phyloP scores from a whole-genome alignment of 1,284 basidiomycete genomes.

The Irpex sp. region DNA sequence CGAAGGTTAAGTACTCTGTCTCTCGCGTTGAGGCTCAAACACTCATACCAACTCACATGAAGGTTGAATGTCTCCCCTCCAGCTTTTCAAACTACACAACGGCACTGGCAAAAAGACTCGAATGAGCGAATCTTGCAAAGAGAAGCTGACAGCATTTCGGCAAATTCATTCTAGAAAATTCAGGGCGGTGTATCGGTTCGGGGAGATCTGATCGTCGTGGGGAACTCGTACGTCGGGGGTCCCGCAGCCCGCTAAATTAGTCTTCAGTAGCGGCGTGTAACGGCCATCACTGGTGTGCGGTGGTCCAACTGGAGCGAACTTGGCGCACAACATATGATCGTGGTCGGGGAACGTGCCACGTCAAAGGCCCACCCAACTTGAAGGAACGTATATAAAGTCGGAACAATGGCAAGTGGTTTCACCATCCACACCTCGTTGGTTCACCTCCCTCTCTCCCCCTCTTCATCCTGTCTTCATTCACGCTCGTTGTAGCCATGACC shows the following conservation, averaged over 20 bases:
- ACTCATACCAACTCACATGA: too few species aligned
- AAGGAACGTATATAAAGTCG: not conserved
- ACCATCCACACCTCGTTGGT: not conserved
- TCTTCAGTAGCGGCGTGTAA: not conserved
- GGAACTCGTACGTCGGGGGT: not conserved
- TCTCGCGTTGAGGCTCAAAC: too few species aligned
- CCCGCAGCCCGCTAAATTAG: not conserved
- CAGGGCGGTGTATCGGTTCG: not conserved
- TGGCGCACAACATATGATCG: not conserved
- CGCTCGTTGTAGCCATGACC: constrained; percentile 17
- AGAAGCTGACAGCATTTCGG: not conserved
- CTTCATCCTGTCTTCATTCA: not conserved
- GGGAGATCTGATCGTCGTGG: not conserved
- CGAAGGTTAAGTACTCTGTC: too few species aligned
- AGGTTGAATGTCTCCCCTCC: too few species aligned
- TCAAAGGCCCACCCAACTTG: not conserved
- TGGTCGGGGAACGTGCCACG: not conserved
- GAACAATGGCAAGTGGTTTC: not conserved
- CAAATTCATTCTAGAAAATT: not conserved
- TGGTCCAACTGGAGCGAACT: not conserved
- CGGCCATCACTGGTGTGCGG: not conserved
- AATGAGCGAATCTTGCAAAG: too few species aligned
- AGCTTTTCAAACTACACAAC: too few species aligned
- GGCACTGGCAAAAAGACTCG: not conserved
- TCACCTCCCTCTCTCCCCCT: not conserved